phyloP scores from a whole-genome alignment of 2,329 filamentous ascomycete species.

The Colletotrichum sidae region DNA sequence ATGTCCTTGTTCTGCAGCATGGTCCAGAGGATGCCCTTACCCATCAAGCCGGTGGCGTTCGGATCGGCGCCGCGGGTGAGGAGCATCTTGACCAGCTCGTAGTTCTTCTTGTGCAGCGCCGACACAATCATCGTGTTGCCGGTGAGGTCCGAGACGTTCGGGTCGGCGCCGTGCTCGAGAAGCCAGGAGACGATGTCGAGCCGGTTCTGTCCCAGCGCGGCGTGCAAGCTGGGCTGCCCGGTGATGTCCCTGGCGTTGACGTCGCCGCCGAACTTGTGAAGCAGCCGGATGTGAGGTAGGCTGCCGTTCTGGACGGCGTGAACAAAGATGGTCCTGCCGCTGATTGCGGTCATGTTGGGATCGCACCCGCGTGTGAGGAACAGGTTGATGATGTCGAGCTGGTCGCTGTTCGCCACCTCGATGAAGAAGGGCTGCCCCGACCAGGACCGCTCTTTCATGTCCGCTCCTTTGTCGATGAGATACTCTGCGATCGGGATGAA shows the following conservation, averaged over 20 bases:
- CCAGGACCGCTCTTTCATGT: constrained; percentile 34
- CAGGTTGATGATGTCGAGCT: constrained; percentile 37
- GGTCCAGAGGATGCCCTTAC: constrained; percentile 27
- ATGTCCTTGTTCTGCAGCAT: constrained; percentile 28
- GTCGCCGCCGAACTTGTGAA: constrained; percentile 39
- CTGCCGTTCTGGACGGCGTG: constrained; percentile 42
- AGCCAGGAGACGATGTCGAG: constrained; percentile 49
- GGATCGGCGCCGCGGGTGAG: constrained; percentile 40
- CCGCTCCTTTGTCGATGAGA: constrained; percentile 36
- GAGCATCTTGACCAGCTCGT: constrained; percentile 35
- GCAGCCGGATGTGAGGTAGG: constrained; percentile 30
- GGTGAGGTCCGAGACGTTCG: constrained; percentile 43
- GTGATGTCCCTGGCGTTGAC: constrained; percentile 43
- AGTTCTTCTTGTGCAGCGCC: constrained; percentile 45
- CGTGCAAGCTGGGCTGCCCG: constrained; percentile 41
- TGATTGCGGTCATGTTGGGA: constrained; percentile 44
- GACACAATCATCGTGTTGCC: constrained; percentile 49
- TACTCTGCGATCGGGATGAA: constrained; percentile 30
- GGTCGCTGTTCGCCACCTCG: constrained; percentile 32
- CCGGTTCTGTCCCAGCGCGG: constrained; percentile 42
- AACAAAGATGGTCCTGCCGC: constrained; percentile 45
- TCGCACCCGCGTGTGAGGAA: constrained; percentile 51
- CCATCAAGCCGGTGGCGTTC: constrained; percentile 31
- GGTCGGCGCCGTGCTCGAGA: constrained; percentile 49
- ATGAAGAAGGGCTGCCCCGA: constrained; percentile 33